Evolutionary conservation across 1,139 yeast species (phyloP), one percentile per base, ranked within the genome.

Genomic region (Spencermartinsiella ligniputridi): DNA sequence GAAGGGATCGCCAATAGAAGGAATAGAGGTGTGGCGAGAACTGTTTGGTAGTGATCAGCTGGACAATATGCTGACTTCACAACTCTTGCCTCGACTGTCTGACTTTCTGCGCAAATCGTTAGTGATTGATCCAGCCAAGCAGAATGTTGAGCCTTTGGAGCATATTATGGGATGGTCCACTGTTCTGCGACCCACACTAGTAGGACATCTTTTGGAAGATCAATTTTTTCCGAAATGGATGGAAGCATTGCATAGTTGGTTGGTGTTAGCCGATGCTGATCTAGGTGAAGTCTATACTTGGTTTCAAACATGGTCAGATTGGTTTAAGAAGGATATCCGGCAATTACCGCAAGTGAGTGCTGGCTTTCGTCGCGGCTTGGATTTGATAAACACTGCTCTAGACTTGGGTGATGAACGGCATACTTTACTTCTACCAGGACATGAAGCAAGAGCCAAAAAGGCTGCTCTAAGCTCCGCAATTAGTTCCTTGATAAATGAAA

Each of bases 11-110:
- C 51, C 55, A 2, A 44, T 62, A 2, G 58, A 58, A 2, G 72
- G 69, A 2, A 46, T 74, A 19, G 46, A 52, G 4, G 54, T 66
- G 6, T 69, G 76, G 62, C 62, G 58, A 35, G 72, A 70, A 42
- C 53, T 71, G 4, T 51, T 70, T 8, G 74, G 72, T 2, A 58
- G 57, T 5, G 52, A 52, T 1, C 57, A 55, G 11, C 64, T 62
- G 41, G 53, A 57, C 6, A 48, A 49, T 9, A 52, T 59, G 41
- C 44, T 67, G 6, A 51, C 50, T 1, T 54, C 52, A 13, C 47
- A 57, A 30, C 54, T 72, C 3, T 38, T 70, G 1, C 70, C 74
- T 0, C 56, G 61, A n/a, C 53, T 74, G n/a, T 49, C 63, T 3
- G 56, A 52, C 19, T 48, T 52, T 20, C 40, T 67, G 29, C 48